Base-by-base conservation (phyloP, 1,139 yeast genomes). In the Pichia inconspicua region DNA sequence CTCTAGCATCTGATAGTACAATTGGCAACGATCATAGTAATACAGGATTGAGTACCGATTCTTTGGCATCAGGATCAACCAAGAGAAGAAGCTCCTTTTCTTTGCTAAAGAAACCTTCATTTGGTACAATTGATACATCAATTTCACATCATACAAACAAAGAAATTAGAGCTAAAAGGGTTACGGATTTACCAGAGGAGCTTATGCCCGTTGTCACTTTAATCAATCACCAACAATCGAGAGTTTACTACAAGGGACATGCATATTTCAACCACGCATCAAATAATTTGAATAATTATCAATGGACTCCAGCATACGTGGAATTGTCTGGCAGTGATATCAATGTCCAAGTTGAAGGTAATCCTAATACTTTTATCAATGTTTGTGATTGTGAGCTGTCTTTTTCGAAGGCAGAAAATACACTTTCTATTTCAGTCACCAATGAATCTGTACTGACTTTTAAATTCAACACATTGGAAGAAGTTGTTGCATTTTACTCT, bases 201-300 rank as follows among this genome's bases (percentile, higher is more conserved):
- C 66, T 79, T 58, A 61, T 74, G 9, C 83, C 84, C 1, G 70
- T 77, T 12, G 66, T 78, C 43, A 74, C 82, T 4, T 64, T 79
- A 45, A 63, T 78, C 36, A 69, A 70, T 28, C 73, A 80, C 19
- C 83, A 78, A 55, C 73, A 73, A 52, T 66, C 72, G 5, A 67
- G 84, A 42, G 63, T 69, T 7, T 78, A 79, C 58, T 66, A 62
- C 48, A 77, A 74, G 52, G 78, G 78, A 53, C n/a, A 37, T 37
- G 40, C 40, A 19, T 37, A 19, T 22, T 37, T 37, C 2, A 12
- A 37, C 5, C 25, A 37, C 11, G 25, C 4, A 10, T 19, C 25
- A 10, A 5, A 12, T 8, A 22, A 12, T 22, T 15, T 37, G n/a
- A 19, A 9, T 11, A 15, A 34, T 4, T 45, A 48, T 15, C 45